Percentiles rank a stretch among this genome's conserved stretches.
Evolutionary conservation across 768 basidiomycete species (phyloP).

Genomic region (Dacryopinax primogenitus): DNA sequence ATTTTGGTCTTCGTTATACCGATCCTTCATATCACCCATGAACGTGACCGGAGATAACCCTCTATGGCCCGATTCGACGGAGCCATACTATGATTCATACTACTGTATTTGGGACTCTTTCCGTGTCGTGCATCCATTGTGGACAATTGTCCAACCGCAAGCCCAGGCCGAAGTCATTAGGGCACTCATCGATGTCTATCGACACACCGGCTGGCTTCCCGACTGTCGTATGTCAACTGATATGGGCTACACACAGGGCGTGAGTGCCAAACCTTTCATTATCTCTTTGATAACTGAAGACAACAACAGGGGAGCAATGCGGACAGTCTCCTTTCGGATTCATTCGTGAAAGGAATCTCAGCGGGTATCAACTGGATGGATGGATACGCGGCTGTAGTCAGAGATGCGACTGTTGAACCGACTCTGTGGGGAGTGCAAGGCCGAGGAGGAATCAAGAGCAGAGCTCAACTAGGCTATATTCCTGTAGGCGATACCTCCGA

Average conservation of each 20-base stretch:
- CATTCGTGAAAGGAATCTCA: conserved; percentile 32
- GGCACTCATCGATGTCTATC: conserved; percentile 41
- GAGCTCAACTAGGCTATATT: conserved; percentile 14
- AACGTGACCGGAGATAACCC: conserved; percentile 41
- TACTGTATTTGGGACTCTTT: conserved; percentile 43
- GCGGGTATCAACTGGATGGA: conserved; percentile 30
- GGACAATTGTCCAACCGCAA: conserved; percentile 34
- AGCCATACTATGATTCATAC: conserved; percentile 38
- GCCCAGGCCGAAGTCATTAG: conserved; percentile 40
- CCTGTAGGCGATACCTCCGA: conserved; percentile 12
- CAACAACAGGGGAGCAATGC: conserved; percentile 41
- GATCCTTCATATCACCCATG: conserved; percentile 39
- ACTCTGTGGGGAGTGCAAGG: conserved; percentile 16
- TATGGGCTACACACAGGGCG: conserved; percentile 23
- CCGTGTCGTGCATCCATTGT: conserved; percentile 40
- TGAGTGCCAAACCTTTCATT: conserved; percentile 22
- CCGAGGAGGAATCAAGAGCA: conserved; percentile 15
- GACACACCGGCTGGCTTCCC: conserved; percentile 35
- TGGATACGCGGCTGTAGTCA: conserved; percentile 28
- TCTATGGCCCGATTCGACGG: conserved; percentile 34
- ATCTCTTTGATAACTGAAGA: conserved; percentile 22
- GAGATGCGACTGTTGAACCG: conserved; percentile 26
- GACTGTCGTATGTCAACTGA: conserved; percentile 39
- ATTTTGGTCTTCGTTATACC: conserved; percentile 40
- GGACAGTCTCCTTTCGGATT: conserved; percentile 37